A percentile compares a stretch with the other conserved stretches of the same genome.
Evolutionary conservation across 768 basidiomycete genomes (phyloP).

Genomic region (Hericium rajendrae): DNA sequence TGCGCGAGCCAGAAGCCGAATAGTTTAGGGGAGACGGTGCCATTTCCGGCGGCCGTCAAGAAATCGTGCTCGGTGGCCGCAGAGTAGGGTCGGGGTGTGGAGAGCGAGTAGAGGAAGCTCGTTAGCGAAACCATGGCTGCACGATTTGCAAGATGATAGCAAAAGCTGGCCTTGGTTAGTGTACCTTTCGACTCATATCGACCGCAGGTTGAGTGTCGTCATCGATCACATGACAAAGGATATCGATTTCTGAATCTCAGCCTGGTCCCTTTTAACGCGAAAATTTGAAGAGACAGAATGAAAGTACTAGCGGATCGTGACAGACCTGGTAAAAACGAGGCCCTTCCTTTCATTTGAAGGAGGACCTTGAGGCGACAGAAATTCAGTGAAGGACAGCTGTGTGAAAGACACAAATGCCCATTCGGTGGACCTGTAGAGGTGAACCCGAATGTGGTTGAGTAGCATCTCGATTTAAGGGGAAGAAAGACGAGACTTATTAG

Average conservation of each 20-base stretch:
- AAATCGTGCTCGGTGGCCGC: slow-evolving; percentile 49
- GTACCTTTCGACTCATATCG: background rate
- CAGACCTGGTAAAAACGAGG: too few relatives aligned
- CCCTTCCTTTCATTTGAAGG: too few relatives aligned
- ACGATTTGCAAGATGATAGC: background rate
- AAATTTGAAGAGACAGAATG: too few relatives aligned
- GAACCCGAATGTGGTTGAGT: too few relatives aligned
- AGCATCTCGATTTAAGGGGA: too few relatives aligned
- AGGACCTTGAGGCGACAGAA: too few relatives aligned
- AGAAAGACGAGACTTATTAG: too few relatives aligned
- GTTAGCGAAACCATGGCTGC: background rate
- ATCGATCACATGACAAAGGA: background rate
- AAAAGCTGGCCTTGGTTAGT: background rate
- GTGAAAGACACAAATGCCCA: too few relatives aligned
- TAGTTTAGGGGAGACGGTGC: slow-evolving; percentile 34
- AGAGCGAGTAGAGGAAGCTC: background rate
- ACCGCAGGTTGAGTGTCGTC: background rate
- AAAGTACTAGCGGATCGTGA: too few relatives aligned
- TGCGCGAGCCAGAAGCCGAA: slow-evolving; percentile 62
- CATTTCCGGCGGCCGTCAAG: slow-evolving; percentile 45
- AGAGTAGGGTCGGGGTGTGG: background rate
- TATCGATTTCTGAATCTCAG: background rate
- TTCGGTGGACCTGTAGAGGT: too few relatives aligned
- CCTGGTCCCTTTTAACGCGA: background rate
- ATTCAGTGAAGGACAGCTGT: too few relatives aligned